A percentile compares a stretch with the other conserved stretches of the same genome.
These are phyloP conservation scores for Papiliotrema nemorosa DNA, from an alignment of 1,284 basidiomycete species.

Conservation along the genomic window DNA sequence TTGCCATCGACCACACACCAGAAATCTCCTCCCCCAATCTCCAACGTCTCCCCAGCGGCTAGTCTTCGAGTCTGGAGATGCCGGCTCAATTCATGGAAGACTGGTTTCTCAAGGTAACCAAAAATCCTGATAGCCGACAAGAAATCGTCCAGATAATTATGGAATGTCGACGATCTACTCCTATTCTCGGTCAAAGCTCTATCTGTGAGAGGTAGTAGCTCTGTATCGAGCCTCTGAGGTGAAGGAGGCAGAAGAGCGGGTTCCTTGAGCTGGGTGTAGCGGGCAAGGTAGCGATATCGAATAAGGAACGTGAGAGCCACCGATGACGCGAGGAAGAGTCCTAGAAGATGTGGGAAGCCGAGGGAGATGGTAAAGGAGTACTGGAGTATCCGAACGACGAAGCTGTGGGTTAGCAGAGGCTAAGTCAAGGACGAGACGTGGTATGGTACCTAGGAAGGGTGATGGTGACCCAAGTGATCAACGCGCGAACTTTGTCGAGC, in stretches of 20 bases:
- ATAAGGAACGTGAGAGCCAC: constrained; percentile 77
- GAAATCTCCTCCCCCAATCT: constrained; percentile 81
- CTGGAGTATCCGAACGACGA: constrained; percentile 61
- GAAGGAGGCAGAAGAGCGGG: constrained; percentile 56
- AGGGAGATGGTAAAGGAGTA: constrained; percentile 86
- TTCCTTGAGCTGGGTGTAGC: constrained; percentile 72
- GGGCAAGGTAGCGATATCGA: constrained; percentile 61
- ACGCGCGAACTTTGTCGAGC: constrained; percentile 66
- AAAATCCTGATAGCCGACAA: constrained; percentile 90
- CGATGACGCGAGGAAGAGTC: constrained; percentile 64
- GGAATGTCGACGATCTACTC: constrained; percentile 61
- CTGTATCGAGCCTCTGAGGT: constrained; percentile 27
- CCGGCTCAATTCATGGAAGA: constrained; percentile 89
- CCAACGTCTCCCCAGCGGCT: constrained; percentile 81
- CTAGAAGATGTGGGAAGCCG: constrained; percentile 81
- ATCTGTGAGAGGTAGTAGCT: constrained; percentile 26
- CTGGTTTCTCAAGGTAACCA: constrained; percentile 91
- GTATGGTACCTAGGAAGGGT: constrained; percentile 61
- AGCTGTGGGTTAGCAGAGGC: constrained; percentile 14
- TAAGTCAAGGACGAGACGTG: background rate
- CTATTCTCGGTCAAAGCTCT: constrained; percentile 62
- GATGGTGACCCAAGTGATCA: constrained; percentile 73
- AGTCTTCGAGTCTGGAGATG: constrained; percentile 87
- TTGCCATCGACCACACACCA: constrained; percentile 92
- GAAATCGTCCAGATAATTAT: constrained; percentile 94